These are phyloP conservation scores for Aspergillus ochraceus DNA, from an alignment of 2,329 filamentous ascomycete species.

Conservation along the genomic window DNA sequence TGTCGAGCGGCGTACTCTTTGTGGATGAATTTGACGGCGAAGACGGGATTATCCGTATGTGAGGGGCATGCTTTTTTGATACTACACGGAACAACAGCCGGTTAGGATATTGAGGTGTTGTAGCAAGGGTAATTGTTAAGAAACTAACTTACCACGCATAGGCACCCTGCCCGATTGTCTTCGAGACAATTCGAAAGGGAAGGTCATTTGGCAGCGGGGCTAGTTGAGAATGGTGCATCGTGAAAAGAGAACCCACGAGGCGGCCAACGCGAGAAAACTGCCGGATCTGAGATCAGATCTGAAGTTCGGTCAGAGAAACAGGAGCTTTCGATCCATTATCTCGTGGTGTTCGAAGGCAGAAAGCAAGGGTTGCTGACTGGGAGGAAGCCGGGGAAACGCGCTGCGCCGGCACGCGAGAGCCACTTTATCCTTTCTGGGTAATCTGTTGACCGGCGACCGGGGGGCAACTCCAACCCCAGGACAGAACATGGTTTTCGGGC, in stretches of 20 bases:
- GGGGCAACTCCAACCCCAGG: background rate
- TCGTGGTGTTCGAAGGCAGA: slow-evolving; percentile 10
- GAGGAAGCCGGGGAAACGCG: slow-evolving; percentile 13
- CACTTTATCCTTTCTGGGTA: slow-evolving; percentile 41
- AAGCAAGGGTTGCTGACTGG: slow-evolving; percentile 21
- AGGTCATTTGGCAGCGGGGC: slow-evolving; percentile 81
- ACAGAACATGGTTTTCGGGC: no score
- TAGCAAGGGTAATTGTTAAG: background rate
- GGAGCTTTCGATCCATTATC: slow-evolving; percentile 10
- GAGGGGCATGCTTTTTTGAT: slow-evolving; percentile 90
- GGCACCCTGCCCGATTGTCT: slow-evolving; percentile 92
- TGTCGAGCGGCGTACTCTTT: slow-evolving; percentile 90
- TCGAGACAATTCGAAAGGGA: slow-evolving; percentile 91
- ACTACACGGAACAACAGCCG: slow-evolving; percentile 53
- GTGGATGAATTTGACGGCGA: slow-evolving; percentile 98
- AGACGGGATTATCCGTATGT: slow-evolving; percentile 69
- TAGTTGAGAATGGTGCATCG: slow-evolving; percentile 75
- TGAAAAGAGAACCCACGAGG: slow-evolving; percentile 11
- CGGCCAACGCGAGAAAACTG: background rate
- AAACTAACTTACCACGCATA: slow-evolving; percentile 76
- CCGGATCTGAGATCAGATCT: background rate
- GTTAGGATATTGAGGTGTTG: no score
- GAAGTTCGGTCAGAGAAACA: background rate
- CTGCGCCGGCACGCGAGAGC: slow-evolving; percentile 30
- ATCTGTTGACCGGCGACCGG: slow-evolving; percentile 27